Base-by-base conservation (phyloP, 2,329 filamentous ascomycete genomes). In the Ambrosiella beaveri region DNA sequence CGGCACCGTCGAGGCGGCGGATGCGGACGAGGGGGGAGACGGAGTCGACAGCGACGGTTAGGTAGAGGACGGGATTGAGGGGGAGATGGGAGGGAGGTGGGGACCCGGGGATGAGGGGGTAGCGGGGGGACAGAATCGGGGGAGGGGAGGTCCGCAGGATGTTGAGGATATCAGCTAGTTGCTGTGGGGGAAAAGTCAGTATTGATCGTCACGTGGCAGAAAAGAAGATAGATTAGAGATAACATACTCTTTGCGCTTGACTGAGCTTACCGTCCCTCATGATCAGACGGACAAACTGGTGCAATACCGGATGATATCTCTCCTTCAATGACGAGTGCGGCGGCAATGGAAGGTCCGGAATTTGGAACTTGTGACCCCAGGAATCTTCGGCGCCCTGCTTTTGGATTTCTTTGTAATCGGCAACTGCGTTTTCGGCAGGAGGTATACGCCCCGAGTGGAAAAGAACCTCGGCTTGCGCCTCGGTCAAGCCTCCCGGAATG, bases 201-300 rank as follows among this genome's bases (percentile, higher is more conserved):
- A 17, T 15, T 9, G n/a, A 56, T 3, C 9, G 19, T 50, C 7
- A 8, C n/a, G 7, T 12, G 27, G 13, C 13, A 12, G 49, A 12
- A 35, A 7, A 41, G 12, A 36, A 27, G 11, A 40, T 36, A 53
- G n/a, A 44, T 7, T 55, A n/a, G 27, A 61, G 62, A 59, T 63
- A 61, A 68, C 80, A 60, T 76, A 95, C 89, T 74, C 83, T 82
- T 70, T 98, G 88, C n/a, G 93, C 93, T 69, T 80, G 78, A 66
- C 85, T 85, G 68, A 95, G 80, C 75, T 96, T 94, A 64, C 93
- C 93, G 70, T 97, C 80, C 65, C 77, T 76, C 91, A 97, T 98
- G 62, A 98, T 71, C 64, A 95, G 75, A 68, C 89, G 90, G 15
- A 89, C 95, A 65, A 97, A 77, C 73, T 96, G 93, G 63, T 85